These are phyloP conservation scores for Carex arenaria DNA, from an alignment of 202 grass and related monocot genomes.

Conservation along the genomic window DNA sequence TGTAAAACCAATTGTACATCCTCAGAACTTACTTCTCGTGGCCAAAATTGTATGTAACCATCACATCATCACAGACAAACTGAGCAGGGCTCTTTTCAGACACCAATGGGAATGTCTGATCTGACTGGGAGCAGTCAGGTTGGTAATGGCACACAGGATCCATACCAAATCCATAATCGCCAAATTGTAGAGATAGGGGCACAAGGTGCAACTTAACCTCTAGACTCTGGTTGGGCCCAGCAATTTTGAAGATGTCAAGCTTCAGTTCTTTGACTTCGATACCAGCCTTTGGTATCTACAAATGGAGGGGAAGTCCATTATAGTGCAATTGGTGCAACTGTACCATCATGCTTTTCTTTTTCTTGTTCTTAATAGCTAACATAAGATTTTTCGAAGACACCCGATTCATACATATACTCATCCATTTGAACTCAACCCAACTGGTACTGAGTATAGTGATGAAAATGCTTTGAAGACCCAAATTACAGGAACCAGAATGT, in stretches of 20 bases:
- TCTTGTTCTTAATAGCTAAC: not conserved
- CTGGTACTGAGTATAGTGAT: not conserved
- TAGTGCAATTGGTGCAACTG: not conserved
- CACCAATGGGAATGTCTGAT: slow-evolving; percentile 46
- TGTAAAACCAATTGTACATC: slow-evolving; percentile 19
- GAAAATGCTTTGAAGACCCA: not conserved
- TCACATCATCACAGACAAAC: slow-evolving; percentile 74
- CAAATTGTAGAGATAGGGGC: slow-evolving; percentile 71
- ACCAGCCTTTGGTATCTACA: slow-evolving; percentile 66
- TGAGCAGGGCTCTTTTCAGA: slow-evolving; percentile 49
- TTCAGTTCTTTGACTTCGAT: slow-evolving; percentile 84
- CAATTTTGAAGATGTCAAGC: slow-evolving; percentile 75
- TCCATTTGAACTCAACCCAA: not conserved
- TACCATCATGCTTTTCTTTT: not conserved
- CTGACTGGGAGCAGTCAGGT: slow-evolving; percentile 49
- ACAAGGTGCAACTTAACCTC: slow-evolving; percentile 69
- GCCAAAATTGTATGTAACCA: slow-evolving; percentile 61
- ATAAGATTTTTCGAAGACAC: not conserved
- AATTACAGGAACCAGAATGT: not conserved
- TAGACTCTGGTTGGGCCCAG: slow-evolving; percentile 67
- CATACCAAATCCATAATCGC: slow-evolving; percentile 43
- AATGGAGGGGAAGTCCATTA: slow-evolving; percentile 9
- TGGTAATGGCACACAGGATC: slow-evolving; percentile 46
- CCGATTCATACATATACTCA: not conserved
- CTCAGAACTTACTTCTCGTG: slow-evolving; percentile 79